A percentile compares a stretch with the other conserved stretches of the same genome.
These are phyloP conservation scores for Chamaenerion angustifolium DNA, from an alignment of 345 rosid genomes.

Conservation along the genomic window DNA sequence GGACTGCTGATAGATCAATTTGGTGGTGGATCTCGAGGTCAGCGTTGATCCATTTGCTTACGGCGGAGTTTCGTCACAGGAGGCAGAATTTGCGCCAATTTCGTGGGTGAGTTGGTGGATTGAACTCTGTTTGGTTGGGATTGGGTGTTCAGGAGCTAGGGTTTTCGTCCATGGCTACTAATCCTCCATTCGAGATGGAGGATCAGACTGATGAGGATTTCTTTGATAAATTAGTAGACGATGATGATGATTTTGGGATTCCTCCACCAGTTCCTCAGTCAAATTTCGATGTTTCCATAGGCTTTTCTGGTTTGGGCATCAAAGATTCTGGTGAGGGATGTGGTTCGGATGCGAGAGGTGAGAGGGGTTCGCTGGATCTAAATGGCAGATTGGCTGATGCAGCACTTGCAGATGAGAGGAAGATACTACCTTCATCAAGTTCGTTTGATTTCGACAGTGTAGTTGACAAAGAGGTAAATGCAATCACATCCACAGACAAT, in stretches of 20 bases:
- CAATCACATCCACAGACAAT: background rate
- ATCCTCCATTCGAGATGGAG: slow-evolving; percentile 67
- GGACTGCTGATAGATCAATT: too few species aligned
- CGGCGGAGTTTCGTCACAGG: slow-evolving; percentile 2
- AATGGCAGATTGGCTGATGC: slow-evolving; percentile 6
- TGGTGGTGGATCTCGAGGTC: slow-evolving; percentile 24
- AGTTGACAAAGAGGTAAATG: slow-evolving; percentile 4
- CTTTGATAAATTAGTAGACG: slow-evolving; percentile 69
- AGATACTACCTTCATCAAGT: slow-evolving; percentile 10
- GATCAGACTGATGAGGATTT: slow-evolving; percentile 98
- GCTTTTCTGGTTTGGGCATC: slow-evolving; percentile 47
- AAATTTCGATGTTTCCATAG: slow-evolving; percentile 43
- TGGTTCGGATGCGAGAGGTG: slow-evolving; percentile 12
- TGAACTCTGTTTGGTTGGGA: slow-evolving; percentile 11
- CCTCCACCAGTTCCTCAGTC: slow-evolving; percentile 3
- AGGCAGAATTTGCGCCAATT: background rate
- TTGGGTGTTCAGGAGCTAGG: slow-evolving; percentile 5
- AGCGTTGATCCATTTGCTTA: slow-evolving; percentile 16
- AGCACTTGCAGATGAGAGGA: slow-evolving; percentile 1
- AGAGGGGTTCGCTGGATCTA: slow-evolving; percentile 12
- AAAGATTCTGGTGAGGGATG: slow-evolving; percentile 22
- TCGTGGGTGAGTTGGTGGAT: slow-evolving; percentile 4
- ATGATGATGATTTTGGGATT: slow-evolving; percentile 40
- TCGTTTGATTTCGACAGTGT: slow-evolving; percentile 11
- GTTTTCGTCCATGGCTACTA: slow-evolving; percentile 56